Evolutionary conservation across 768 basidiomycete genomes (phyloP).

Genomic region (Kwoniella europaea): DNA sequence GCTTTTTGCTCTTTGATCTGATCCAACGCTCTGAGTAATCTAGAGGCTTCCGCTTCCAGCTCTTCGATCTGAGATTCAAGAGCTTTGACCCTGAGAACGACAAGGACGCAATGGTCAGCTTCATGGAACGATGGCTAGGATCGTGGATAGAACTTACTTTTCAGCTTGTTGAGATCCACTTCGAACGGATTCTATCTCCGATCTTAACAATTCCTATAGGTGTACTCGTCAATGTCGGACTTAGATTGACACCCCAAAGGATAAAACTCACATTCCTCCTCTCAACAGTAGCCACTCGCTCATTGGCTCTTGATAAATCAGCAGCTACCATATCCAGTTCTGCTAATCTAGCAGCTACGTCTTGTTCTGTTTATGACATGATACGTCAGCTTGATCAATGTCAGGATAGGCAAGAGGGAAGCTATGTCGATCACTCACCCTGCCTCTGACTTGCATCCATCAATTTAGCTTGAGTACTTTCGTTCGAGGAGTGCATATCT

Average conservation of each 20-base stretch:
- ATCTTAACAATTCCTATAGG: slow-evolving; percentile 83
- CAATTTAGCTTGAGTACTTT: slow-evolving; percentile 88
- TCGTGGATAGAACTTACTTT: slow-evolving; percentile 28
- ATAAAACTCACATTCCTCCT: slow-evolving; percentile 74
- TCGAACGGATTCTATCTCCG: slow-evolving; percentile 89
- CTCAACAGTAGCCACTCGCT: slow-evolving; percentile 87
- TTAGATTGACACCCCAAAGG: neutral
- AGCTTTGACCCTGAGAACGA: slow-evolving; percentile 65
- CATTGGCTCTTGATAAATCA: slow-evolving; percentile 93
- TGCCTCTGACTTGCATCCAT: slow-evolving; percentile 88
- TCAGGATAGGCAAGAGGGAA: neutral
- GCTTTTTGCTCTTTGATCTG: slow-evolving; percentile 66
- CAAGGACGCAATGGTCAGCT: no score
- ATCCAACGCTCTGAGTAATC: slow-evolving; percentile 68
- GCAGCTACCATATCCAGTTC: slow-evolving; percentile 95
- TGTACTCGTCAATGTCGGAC: slow-evolving; percentile 9
- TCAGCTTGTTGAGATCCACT: slow-evolving; percentile 64
- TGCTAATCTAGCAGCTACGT: slow-evolving; percentile 82
- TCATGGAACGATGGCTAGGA: no score
- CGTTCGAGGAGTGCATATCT: slow-evolving; percentile 87
- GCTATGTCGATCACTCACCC: slow-evolving; percentile 62
- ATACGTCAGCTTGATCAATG: neutral
- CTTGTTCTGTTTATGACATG: slow-evolving; percentile 69
- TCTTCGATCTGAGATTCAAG: slow-evolving; percentile 76
- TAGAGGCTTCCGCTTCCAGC: slow-evolving; percentile 75